These are phyloP conservation scores for Geranium incanum DNA, from an alignment of 441 rosid species.

Conservation along the genomic window DNA sequence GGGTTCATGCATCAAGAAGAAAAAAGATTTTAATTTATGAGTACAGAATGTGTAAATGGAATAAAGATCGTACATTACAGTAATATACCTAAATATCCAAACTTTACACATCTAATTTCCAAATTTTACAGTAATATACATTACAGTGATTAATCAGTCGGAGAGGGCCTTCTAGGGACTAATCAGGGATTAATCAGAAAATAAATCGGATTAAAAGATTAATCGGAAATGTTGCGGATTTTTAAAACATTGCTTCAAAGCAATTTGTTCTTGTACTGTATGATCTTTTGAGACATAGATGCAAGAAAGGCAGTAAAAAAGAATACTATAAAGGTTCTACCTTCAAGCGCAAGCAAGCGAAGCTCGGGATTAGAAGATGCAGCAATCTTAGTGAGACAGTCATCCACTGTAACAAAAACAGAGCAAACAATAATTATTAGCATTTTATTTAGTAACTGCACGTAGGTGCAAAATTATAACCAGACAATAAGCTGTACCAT, in stretches of 20 bases:
- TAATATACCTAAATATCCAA: no score
- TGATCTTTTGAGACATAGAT: background rate
- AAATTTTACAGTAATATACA: no score
- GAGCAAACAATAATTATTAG: background rate
- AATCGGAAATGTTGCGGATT: no score
- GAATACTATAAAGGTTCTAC: conserved; percentile 28
- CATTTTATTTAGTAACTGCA: background rate
- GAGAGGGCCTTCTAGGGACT: no score
- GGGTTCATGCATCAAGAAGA: background rate
- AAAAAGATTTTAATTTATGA: background rate
- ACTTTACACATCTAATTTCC: no score
- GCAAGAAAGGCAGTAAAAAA: background rate
- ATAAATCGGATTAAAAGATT: no score
- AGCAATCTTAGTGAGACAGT: conserved; percentile 34
- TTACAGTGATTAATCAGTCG: no score
- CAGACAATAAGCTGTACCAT: conserved; percentile 38
- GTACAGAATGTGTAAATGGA: background rate
- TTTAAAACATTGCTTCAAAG: no score
- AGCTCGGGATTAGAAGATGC: conserved; percentile 54
- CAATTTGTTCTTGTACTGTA: no score
- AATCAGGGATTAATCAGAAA: no score
- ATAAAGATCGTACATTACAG: background rate
- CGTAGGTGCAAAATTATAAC: conserved; percentile 9
- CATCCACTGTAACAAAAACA: conserved; percentile 33
- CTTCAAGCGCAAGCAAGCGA: conserved; percentile 75